Evolutionary conservation across 305 asterid species (phyloP), one percentile per base, ranked within the genome.

Genomic region (Caryopteris hybrid): DNA sequence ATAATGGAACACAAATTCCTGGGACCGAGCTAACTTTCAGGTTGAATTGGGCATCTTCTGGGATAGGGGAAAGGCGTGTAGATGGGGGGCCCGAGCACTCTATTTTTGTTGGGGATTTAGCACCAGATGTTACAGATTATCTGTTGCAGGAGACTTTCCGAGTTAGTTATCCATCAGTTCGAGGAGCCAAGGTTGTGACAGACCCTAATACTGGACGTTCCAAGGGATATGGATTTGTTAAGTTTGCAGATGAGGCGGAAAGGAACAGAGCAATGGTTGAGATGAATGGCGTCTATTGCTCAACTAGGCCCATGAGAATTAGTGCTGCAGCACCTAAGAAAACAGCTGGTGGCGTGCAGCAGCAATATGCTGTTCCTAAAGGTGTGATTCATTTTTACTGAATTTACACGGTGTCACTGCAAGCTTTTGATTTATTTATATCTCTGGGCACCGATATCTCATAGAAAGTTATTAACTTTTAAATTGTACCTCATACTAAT

Each of bases 251-350:
- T 64, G 99, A 93, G 79, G 64, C 66, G 2, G 99, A 91, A 78
- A 80, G 96, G 76, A 93, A 93, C 68, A 84, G 97, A 50, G 96
- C 99, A 1, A 93, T 91, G 99, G 84, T 81, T 61, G 96, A 93
- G 76, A 93, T 93, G 99, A 91, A 93, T 54, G 99, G 99, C 46
- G 80, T 80, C 43, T 91, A 91, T 80, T 91, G 96, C 82, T 93
- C 99, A 21, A 88, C 95, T 38, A 84, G 97, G 81, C 91, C 99
- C 33, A 93, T 93, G 99, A 89, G 99, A 47, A 93, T 93, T 53
- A 93, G 96, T 81, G 96, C 96, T n/a, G 99, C 99, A n/a, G 91
- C 95, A 20, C 96, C 99, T 27, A 91, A 94, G 85, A 94, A 94
- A 82, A 71, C 90, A 16, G 54, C 84, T 5, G 17, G 86, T 27